These are phyloP conservation scores for Pleurotus salmoneostramineus DNA, from an alignment of 768 basidiomycete species.

Conservation along the genomic window DNA sequence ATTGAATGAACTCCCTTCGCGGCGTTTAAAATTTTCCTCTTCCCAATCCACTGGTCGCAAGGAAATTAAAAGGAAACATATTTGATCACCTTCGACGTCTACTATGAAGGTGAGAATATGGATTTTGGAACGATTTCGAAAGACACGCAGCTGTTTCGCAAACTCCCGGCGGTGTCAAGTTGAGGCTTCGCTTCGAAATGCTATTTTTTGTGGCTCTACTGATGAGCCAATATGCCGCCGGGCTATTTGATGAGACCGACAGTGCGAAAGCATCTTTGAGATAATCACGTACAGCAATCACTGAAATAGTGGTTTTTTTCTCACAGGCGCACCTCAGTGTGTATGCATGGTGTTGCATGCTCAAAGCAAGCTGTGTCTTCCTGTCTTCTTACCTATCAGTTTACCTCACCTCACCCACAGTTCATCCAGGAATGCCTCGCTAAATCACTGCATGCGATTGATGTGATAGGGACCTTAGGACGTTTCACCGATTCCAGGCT, in stretches of 20 bases:
- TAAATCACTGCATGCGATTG: too few species aligned
- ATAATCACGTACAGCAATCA: neutral
- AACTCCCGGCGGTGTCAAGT: neutral
- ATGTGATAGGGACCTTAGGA: too few species aligned
- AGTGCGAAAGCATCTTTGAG: neutral
- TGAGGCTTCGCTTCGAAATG: neutral
- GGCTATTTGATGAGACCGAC: neutral
- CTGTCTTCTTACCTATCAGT: too few species aligned
- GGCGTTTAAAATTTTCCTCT: too few species aligned
- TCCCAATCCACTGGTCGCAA: too few species aligned
- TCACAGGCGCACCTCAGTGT: neutral
- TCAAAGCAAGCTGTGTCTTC: too few species aligned
- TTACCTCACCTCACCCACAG: too few species aligned
- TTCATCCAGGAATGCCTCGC: too few species aligned
- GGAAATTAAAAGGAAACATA: too few species aligned
- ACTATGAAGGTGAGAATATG: neutral
- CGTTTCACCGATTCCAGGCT: too few species aligned
- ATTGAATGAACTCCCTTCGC: too few species aligned
- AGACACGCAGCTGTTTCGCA: neutral
- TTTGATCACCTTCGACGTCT: too few species aligned
- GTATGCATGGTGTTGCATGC: neutral
- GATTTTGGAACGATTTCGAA: neutral
- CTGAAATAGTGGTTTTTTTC: neutral
- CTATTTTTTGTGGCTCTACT: neutral
- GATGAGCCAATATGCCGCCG: neutral